phyloP scores from a whole-genome alignment of 768 basidiomycete species.

The Pleurotus platypus region DNA sequence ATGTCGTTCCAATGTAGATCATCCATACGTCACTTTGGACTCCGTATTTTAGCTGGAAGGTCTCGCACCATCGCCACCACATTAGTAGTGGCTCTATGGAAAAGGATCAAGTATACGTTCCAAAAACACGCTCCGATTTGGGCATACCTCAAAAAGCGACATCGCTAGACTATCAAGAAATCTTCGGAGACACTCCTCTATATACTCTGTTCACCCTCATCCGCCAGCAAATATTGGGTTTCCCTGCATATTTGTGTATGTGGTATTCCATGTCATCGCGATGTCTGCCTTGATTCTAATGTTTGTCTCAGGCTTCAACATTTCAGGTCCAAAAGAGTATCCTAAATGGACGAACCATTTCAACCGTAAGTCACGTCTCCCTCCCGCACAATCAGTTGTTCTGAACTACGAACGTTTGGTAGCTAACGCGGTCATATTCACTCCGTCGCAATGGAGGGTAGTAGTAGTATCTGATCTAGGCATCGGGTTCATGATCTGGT shows the following conservation, averaged over 20 bases:
- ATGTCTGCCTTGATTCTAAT: conserved; percentile 10
- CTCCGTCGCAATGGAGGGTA: neutral
- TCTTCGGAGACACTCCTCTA: conserved; percentile 39
- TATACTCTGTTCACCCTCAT: conserved; percentile 36
- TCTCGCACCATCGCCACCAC: conserved; percentile 18
- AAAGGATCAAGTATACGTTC: conserved; percentile 6
- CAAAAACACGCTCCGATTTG: conserved; percentile 31
- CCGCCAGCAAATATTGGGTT: conserved; percentile 37
- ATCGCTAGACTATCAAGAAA: conserved; percentile 29
- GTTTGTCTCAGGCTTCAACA: conserved; percentile 29
- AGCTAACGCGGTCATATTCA: conserved; percentile 1
- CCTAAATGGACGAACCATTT: conserved; percentile 41
- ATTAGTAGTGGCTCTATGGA: conserved; percentile 10
- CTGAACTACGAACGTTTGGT: no score
- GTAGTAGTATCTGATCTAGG: neutral
- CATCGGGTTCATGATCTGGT: neutral
- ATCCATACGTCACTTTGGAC: conserved; percentile 1
- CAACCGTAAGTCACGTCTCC: conserved; percentile 17
- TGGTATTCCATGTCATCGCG: neutral
- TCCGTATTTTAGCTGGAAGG: conserved; percentile 14
- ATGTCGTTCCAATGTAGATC: neutral
- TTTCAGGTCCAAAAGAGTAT: conserved; percentile 32
- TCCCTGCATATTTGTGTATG: conserved; percentile 40
- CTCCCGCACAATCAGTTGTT: neutral
- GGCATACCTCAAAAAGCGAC: conserved; percentile 21